Percentiles rank a stretch among this genome's conserved stretches.
These are phyloP conservation scores for Coemansia sp. DNA, from an alignment of 192 early-diverging fungal species.

Conservation along the genomic window DNA sequence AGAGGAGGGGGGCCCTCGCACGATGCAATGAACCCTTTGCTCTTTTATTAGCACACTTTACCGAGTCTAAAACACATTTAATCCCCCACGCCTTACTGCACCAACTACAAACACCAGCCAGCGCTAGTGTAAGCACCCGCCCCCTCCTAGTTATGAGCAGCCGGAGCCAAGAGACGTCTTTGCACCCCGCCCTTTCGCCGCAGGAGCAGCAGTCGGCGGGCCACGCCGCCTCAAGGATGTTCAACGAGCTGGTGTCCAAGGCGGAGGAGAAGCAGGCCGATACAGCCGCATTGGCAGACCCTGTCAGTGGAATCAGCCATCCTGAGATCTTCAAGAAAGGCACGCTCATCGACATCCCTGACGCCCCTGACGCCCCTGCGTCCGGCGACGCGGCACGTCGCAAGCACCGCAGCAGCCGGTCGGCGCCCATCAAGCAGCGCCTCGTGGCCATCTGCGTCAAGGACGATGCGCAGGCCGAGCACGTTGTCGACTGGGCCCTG, in stretches of 20 bases:
- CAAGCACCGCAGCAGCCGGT: neutral
- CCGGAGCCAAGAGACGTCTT: no score
- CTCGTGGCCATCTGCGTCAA: conserved; percentile 42
- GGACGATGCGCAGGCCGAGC: conserved; percentile 23
- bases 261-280: conserved; percentile 23
- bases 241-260: conserved; percentile 24
- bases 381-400: no score
- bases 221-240: conserved; percentile 10
- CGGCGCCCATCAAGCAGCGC: conserved; percentile 12
- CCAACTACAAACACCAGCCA: no score
- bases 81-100: no score
- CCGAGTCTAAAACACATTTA: no score
- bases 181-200: no score
- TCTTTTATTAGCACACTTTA: no score
- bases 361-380: neutral
- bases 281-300: conserved; percentile 58
- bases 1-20: no score
- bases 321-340: conserved; percentile 41
- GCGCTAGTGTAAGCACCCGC: no score
- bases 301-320: conserved; percentile 46
- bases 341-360: conserved; percentile 40
- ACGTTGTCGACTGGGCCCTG: conserved; percentile 23
- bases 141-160: no score
- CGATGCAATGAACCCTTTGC: no score
- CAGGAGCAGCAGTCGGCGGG: no score